Evolutionary conservation across 169 alveolate genomes (phyloP).

Genomic region (Haemoproteus tartakovskyi): DNA sequence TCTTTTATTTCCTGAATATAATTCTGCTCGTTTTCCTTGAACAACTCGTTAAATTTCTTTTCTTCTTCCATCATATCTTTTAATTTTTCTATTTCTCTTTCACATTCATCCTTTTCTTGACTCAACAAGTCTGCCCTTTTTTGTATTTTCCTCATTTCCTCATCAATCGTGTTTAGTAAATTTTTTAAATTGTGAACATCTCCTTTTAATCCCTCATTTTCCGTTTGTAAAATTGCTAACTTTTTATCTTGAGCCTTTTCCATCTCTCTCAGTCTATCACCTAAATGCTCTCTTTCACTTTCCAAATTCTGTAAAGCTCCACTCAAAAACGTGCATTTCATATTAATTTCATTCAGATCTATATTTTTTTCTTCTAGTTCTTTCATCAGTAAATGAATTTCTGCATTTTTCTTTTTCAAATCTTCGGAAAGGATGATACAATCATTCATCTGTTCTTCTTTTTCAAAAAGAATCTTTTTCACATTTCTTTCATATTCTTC

Average conservation of each 20-base stretch:
- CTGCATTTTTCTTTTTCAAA: constrained; percentile 45
- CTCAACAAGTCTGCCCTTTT: constrained; percentile 11
- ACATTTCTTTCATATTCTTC: constrained; percentile 56
- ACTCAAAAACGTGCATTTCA: constrained; percentile 50
- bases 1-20: constrained; percentile 61
- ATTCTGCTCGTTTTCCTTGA: constrained; percentile 60
- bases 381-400: constrained; percentile 34
- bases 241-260: constrained; percentile 33
- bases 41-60: constrained; percentile 37
- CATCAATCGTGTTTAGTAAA: constrained; percentile 33
- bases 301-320: constrained; percentile 50
- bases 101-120: constrained; percentile 34
- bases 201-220: constrained; percentile 42
- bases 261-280: constrained; percentile 38
- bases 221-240: constrained; percentile 24
- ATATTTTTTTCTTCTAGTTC: constrained; percentile 53
- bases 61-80: constrained; percentile 61
- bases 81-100: constrained; percentile 53
- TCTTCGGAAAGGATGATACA: constrained; percentile 54
- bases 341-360: constrained; percentile 33
- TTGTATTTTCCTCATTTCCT: constrained; percentile 28
- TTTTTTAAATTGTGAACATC: constrained; percentile 30
- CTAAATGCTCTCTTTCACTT: constrained; percentile 5
- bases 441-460: constrained; percentile 57
- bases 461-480: constrained; percentile 20